Evolutionary conservation across 2,329 filamentous ascomycete genomes (phyloP), one percentile per base, ranked within the genome.

Genomic region (Hypoxylon sp.): DNA sequence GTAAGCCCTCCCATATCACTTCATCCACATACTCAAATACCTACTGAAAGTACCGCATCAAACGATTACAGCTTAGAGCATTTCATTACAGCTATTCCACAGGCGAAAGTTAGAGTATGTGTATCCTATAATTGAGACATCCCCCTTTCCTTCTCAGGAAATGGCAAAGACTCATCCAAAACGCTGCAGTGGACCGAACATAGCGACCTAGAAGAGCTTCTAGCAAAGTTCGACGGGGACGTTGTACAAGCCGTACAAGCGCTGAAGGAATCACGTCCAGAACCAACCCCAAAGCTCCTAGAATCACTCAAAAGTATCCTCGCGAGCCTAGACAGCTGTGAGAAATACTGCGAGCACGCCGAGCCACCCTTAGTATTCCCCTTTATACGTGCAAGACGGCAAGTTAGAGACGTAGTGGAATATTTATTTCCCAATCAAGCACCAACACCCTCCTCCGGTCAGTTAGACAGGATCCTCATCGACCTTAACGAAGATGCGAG

Each of bases 181-280:
- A 14, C 11, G 2, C 11, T 11, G 1, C 39, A 62, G 17, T 79
- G 77, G 77, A 44, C 68, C 1, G 51, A 19, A 2, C 63, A 65
- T n/a, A 70, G 73, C n/a, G 55, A 73, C 4, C 59, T 79, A 3
- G 67, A 69, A 31, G 44, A 26, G n/a, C 42, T 66, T 1, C 65
- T 81, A 3, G 74, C 73, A 8, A 64, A 53, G 1, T 76, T 80
- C 31, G 74, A 74, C 46, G 79, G 79, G 26, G 80, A 81, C 53
- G 74, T 81, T 31, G 77, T 81, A 3, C 80, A 81, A 58, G 77
- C 79, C 6, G 71, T 80, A 17, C 78, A 81, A 51, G 78, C 80
- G 1, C 69, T 81, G 17, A 81, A 81, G 50, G 80, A 81, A 50
- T 71, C 72, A 1, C 70, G 65, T 2, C 73, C 75, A 2, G 56